Evolutionary conservation across 2,329 filamentous ascomycete species (phyloP), one percentile per base, ranked within the genome.

Genomic region (Cadophora sp.): DNA sequence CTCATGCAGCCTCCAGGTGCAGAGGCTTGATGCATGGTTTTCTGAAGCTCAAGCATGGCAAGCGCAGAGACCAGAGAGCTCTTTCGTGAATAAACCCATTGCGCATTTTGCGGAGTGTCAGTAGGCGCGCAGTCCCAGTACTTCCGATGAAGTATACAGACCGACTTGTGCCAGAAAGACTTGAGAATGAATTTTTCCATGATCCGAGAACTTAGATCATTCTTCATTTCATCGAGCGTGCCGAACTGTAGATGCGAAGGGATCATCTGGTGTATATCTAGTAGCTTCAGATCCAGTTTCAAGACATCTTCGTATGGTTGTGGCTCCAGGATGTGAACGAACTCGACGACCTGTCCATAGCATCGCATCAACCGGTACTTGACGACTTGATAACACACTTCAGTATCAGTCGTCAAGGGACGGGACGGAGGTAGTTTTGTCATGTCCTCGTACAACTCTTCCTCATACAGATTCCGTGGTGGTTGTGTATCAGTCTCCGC

Each of bases 391-490:
- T 88, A 88, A 20, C 81, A 83, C 75, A 87, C 81, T 4, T 82
- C 78, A 0, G 89, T 91, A 60, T 87, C 85, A 68, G 91, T 87
- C 7, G 81, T 80, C 18, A 79, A 72, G 1, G 89, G 86, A 22
- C 88, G 81, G 3, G 84, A 78, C 0, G 84, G 82, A 0, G 89
- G 89, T 33, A 92, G 77, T 58, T 81, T 81, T 39, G 78, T 78
- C 66, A 81, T 84, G 66, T 86, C 79, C 73, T 87, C 84, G 69
- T 82, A 83, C 67, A 92, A 87, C 73, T 92, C 89, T 27, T 87
- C 84, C 74, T 91, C 89, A 55, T 86, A 82, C 45, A 91, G 75
- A 75, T 91, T 91, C 43, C 82, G 81, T 18, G 89, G 88, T n/a
- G 88, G 75, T 3, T 82, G 78, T 0, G 87, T 89, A 73, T 92